Conservation (phyloP, 768 basidiomycete species). For the Pisolithus orientalis region DNA sequence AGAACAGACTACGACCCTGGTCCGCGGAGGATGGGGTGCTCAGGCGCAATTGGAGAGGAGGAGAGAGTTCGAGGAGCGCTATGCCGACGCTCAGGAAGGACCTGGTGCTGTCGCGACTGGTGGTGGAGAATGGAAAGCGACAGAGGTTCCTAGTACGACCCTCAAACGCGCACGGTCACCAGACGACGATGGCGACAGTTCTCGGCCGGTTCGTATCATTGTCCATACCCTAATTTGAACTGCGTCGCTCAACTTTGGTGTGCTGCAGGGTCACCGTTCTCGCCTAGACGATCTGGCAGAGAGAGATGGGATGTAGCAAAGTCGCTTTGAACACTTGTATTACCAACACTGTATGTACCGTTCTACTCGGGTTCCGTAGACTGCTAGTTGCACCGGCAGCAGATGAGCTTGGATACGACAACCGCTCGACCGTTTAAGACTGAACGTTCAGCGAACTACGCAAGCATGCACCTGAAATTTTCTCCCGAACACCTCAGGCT, state of each 20-base stretch:
- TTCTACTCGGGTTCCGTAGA: constrained; percentile 8
- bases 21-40: constrained; percentile 90
- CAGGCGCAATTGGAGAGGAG: constrained; percentile 77
- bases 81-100: constrained; percentile 72
- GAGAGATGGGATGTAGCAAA: constrained; percentile 59
- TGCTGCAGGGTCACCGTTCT: constrained; percentile 47
- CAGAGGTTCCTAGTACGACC: constrained; percentile 37
- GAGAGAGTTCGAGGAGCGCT: constrained; percentile 81
- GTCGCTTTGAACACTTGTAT: constrained; percentile 16
- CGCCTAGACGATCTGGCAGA: constrained; percentile 56
- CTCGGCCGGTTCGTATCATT: constrained; percentile 44
- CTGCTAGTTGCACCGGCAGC: constrained; percentile 10
- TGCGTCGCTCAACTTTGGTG: constrained; percentile 2
- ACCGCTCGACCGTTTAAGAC: not conserved
- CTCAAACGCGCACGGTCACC: constrained; percentile 73
- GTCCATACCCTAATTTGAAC: not conserved
- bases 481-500: constrained; percentile 28
- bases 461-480: constrained; percentile 42
- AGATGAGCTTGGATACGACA: constrained; percentile 1
- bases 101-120: constrained; percentile 79
- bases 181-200: constrained; percentile 64
- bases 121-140: constrained; percentile 81
- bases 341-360: constrained; percentile 9
- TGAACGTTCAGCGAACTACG: constrained; percentile 39
- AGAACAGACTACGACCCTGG: constrained; percentile 96